Evolutionary conservation across 768 basidiomycete species (phyloP).

Genomic region (Megacollybia marginata): DNA sequence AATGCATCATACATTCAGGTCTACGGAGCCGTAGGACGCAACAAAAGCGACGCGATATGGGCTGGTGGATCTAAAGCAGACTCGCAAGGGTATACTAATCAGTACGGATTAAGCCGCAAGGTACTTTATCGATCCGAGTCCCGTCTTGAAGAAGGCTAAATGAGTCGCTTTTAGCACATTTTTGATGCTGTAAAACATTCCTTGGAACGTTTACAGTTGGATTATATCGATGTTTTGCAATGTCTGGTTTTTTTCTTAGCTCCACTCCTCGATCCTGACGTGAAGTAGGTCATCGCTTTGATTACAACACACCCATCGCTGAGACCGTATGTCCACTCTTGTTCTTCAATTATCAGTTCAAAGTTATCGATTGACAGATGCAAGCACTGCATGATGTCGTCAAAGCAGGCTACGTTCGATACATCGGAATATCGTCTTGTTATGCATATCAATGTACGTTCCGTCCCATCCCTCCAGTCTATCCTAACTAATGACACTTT

Average conservation of each 20-base stretch:
- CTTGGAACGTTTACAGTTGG: slow-evolving; percentile 41
- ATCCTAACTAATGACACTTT: background rate
- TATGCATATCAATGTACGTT: slow-evolving; percentile 28
- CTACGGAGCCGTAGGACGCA: slow-evolving; percentile 21
- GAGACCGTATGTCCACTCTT: slow-evolving; percentile 28
- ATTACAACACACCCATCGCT: slow-evolving; percentile 15
- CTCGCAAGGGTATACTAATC: slow-evolving; percentile 15
- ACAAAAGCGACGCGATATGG: background rate
- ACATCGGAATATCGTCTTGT: slow-evolving; percentile 28
- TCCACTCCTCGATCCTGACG: slow-evolving; percentile 3
- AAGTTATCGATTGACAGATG: slow-evolving; percentile 28
- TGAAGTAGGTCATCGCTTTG: slow-evolving; percentile 23
- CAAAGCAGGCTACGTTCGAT: slow-evolving; percentile 38
- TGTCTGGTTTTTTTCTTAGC: background rate
- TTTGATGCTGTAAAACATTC: slow-evolving; percentile 38
- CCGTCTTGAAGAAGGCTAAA: background rate
- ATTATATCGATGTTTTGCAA: slow-evolving; percentile 50
- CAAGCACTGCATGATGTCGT: slow-evolving; percentile 46
- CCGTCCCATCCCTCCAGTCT: background rate
- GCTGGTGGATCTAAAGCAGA: background rate
- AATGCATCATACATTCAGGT: slow-evolving; percentile 29
- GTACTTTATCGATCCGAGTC: slow-evolving; percentile 14
- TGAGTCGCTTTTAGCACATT: slow-evolving; percentile 27
- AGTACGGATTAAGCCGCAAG: slow-evolving; percentile 16
- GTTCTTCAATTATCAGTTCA: slow-evolving; percentile 17